Evolutionary conservation across 192 early-diverging fungal genomes (phyloP), one percentile per base, ranked within the genome.

Genomic region (Entrophospora sp.): DNA sequence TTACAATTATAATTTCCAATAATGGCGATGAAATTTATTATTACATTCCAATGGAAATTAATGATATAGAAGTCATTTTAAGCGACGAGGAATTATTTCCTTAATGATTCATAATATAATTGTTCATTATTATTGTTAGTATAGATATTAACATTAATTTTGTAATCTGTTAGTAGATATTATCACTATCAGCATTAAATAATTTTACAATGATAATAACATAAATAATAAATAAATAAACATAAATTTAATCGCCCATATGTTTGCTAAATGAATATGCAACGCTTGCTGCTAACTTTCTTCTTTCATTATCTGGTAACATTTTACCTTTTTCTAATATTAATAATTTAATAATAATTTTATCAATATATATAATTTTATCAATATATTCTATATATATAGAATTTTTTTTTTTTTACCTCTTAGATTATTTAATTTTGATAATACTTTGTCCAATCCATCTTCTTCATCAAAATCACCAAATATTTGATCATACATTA

Each of bases 191-290:
- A n/a, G n/a, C n/a, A n/a, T n/a, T n/a, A n/a, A n/a, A n/a, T n/a
- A n/a, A n/a, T n/a, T n/a, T n/a, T n/a, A n/a, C n/a, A n/a, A n/a
- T n/a, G n/a, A n/a, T n/a, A n/a, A n/a, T n/a, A n/a, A n/a, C n/a
- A n/a, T 40, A 40, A 14, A 14, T 40, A 40, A 40, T 40, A 40
- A 40, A 40, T 14, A 40, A 40, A 40, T 40, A 40, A 61, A 57
- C 7, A 57, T 27, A 44, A 24, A 58, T 48, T 22, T 63, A 10
- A 43, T 31, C 49, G 12, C 64, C 69, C 70, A 77, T 63, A 31
- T 73, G 71, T 63, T 73, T 68, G 14, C 71, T 79, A 72, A 84
- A 84, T 14, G 82, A 82, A 18, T 76, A 66, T 8, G 82, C 82
- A 5, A 84, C 82, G 36, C 72, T 44, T 14, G 82, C 82, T 4